Percentiles rank a stretch among this genome's conserved stretches.
phyloP scores from a whole-genome alignment of 371 early-diverging fungal species.

The Lichtheimia ramosa region DNA sequence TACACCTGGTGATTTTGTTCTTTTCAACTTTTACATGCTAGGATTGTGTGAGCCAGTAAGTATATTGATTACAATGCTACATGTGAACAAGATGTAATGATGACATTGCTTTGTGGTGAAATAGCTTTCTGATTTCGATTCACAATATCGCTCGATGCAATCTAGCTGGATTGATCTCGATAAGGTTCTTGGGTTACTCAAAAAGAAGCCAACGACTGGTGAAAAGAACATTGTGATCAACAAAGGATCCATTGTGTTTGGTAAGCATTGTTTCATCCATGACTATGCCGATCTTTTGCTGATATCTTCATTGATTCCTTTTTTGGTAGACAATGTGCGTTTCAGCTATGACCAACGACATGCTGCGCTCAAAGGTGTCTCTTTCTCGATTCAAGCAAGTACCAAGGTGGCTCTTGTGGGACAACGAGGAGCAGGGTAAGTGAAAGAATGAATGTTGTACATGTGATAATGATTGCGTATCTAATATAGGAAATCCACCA shows the following conservation, averaged over 20 bases:
- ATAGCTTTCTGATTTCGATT: constrained; percentile 39
- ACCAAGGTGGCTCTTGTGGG: constrained; percentile 87
- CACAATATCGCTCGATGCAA: constrained; percentile 59
- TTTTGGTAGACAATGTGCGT: constrained; percentile 61
- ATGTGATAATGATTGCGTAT: too few relatives aligned
- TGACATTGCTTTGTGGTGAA: constrained; percentile 2
- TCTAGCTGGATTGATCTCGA: constrained; percentile 93
- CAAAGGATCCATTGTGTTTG: constrained; percentile 67
- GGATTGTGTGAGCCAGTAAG: constrained; percentile 74
- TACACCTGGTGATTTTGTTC: constrained; percentile 84
- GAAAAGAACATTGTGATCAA: constrained; percentile 40
- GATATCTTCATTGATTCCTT: neutral
- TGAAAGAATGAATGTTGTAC: constrained; percentile 3
- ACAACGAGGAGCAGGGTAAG: constrained; percentile 83
- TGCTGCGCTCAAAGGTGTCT: constrained; percentile 69
- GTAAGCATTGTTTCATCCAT: constrained; percentile 24
- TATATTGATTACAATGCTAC: neutral
- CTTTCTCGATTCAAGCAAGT: constrained; percentile 83
- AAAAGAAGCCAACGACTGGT: constrained; percentile 60
- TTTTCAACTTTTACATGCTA: constrained; percentile 80
- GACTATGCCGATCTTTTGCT: neutral
- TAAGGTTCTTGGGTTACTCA: constrained; percentile 87
- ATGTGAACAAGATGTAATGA: neutral
- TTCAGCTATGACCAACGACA: constrained; percentile 75
- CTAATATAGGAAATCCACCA: constrained; percentile 69